Evolutionary conservation across 257 asterid genomes (phyloP).

Genomic region (Scutellaria barbata): DNA sequence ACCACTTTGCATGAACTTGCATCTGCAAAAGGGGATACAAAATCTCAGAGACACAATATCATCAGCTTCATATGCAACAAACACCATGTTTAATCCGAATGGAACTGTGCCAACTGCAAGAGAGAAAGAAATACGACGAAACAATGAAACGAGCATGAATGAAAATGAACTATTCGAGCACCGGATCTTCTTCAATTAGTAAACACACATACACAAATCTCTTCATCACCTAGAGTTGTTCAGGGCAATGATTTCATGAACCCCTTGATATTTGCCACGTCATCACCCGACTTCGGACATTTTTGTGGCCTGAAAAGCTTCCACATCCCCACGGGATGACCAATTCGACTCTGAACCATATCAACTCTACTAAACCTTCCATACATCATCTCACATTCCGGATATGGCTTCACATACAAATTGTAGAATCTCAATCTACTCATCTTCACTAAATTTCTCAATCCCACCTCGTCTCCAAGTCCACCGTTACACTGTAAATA

Average conservation of each 20-base stretch:
- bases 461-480: conserved; percentile 67
- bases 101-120: too few species aligned
- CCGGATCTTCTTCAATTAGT: too few species aligned
- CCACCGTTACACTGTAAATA: conserved; percentile 60
- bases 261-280: conserved; percentile 55
- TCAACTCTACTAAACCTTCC: conserved; percentile 57
- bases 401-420: conserved; percentile 88
- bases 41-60: too few species aligned
- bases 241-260: conserved; percentile 53
- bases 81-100: too few species aligned
- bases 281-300: conserved; percentile 50
- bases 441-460: conserved; percentile 65
- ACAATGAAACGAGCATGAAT: too few species aligned
- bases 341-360: conserved; percentile 41
- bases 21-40: too few species aligned
- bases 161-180: too few species aligned
- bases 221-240: neutral
- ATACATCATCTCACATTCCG: conserved; percentile 79
- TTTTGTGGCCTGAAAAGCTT: conserved; percentile 72
- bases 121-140: too few species aligned
- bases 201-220: too few species aligned
- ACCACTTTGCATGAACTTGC: too few species aligned
- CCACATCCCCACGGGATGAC: conserved; percentile 87
- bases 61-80: too few species aligned
- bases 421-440: conserved; percentile 86